phyloP scores from a whole-genome alignment of 768 basidiomycete species.

The Royoungia palumana region DNA sequence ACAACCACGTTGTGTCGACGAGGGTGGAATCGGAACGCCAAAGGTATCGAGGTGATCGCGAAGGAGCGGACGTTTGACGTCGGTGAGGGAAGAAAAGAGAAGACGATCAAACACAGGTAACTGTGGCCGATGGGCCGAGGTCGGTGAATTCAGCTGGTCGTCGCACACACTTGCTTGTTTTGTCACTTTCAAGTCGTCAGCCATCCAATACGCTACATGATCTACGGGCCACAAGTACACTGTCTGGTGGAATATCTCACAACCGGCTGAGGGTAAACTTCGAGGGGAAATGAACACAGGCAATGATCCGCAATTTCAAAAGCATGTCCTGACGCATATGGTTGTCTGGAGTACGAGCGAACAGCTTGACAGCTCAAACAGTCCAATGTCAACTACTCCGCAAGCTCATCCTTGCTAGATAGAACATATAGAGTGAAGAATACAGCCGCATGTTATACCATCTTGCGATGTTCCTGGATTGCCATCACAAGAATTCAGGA shows the following conservation, averaged over 20 bases:
- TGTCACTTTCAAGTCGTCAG: conserved; percentile 31
- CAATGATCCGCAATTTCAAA: conserved; percentile 4
- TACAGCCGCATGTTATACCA: conserved; percentile 5
- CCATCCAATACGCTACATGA: conserved; percentile 8
- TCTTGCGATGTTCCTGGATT: conserved; percentile 45
- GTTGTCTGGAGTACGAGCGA: neutral
- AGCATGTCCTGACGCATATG: neutral
- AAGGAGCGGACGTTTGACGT: conserved; percentile 3
- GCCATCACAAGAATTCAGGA: neutral
- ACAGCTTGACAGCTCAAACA: neutral
- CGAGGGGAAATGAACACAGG: no score
- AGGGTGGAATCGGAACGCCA: neutral
- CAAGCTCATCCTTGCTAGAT: neutral
- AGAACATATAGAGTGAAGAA: neutral
- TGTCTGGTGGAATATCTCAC: no score
- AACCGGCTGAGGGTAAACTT: no score
- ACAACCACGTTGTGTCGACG: conserved; percentile 1
- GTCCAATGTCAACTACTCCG: neutral
- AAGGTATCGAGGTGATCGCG: conserved; percentile 8
- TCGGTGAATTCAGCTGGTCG: conserved; percentile 4
- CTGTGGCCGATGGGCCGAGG: conserved; percentile 9
- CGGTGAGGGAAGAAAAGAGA: conserved; percentile 6
- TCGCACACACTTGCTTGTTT: conserved; percentile 23
- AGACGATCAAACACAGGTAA: neutral
- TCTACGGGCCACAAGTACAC: no score